Percentiles rank a stretch among this genome's conserved stretches.
These are phyloP conservation scores for Dovyalis caffra DNA, from an alignment of 345 rosid species.

Conservation along the genomic window DNA sequence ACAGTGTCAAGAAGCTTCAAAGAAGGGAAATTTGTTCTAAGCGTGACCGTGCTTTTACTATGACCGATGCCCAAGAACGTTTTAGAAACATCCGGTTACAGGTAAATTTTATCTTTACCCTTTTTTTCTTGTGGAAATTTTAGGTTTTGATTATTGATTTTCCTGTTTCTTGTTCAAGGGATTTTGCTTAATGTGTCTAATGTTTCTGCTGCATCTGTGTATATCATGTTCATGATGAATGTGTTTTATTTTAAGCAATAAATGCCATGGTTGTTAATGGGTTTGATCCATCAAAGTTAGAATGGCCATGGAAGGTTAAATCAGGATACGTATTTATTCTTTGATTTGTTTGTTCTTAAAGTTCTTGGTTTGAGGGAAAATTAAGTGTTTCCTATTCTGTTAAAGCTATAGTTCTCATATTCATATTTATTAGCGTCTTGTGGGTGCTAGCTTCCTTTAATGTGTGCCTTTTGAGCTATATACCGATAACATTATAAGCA, in stretches of 20 bases:
- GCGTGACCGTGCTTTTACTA: conserved; percentile 56
- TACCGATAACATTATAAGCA: neutral
- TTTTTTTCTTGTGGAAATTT: neutral
- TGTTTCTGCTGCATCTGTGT: neutral
- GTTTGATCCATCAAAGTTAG: neutral
- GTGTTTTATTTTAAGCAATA: neutral
- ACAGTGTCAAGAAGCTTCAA: conserved; percentile 71
- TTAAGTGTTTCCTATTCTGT: too few species aligned
- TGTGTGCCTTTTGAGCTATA: too few species aligned
- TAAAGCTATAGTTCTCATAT: too few species aligned
- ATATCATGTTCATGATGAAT: neutral
- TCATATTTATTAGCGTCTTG: neutral
- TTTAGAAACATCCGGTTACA: conserved; percentile 70
- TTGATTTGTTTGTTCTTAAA: too few species aligned
- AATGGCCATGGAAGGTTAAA: neutral
- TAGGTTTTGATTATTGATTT: neutral
- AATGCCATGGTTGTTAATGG: neutral
- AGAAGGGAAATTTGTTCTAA: conserved; percentile 70
- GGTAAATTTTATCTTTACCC: conserved; percentile 22
- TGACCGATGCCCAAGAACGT: conserved; percentile 60
- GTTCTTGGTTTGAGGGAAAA: too few species aligned
- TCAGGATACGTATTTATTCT: too few species aligned
- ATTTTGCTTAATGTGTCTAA: neutral
- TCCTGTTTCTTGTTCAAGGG: neutral
- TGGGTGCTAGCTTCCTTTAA: neutral